phyloP scores from a whole-genome alignment of 2,329 filamentous ascomycete species.

The Diaporthe citrichinensis region DNA sequence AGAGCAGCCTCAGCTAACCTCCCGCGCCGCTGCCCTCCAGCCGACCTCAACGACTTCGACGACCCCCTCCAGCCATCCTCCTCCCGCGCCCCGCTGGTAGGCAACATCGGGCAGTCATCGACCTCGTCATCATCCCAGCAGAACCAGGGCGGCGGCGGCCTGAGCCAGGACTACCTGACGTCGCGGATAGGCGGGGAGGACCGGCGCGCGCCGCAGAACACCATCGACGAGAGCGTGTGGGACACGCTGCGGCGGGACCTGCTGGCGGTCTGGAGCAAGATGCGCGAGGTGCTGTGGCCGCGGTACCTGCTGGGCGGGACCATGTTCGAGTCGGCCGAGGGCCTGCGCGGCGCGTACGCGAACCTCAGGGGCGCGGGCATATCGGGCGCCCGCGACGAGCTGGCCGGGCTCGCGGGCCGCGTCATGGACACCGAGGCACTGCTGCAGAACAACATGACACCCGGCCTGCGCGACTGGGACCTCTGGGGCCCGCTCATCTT shows the following conservation, averaged over 20 bases:
- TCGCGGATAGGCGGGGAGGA: conserved; percentile 94
- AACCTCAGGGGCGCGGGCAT: conserved; percentile 72
- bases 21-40: conserved; percentile 55
- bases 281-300: conserved; percentile 96
- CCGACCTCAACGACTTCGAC: conserved; percentile 92
- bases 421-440: conserved; percentile 75
- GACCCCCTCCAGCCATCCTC: conserved; percentile 81
- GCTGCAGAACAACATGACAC: conserved; percentile 82
- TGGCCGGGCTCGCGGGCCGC: conserved; percentile 72
- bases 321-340: conserved; percentile 70
- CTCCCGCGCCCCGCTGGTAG: conserved; percentile 84
- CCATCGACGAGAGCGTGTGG: conserved; percentile 98
- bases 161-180: conserved; percentile 87
- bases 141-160: conserved; percentile 51
- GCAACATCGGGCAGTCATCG: conserved; percentile 80
- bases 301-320: conserved; percentile 87
- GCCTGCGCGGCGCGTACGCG: conserved; percentile 73
- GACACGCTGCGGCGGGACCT: conserved; percentile 95
- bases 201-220: conserved; percentile 88
- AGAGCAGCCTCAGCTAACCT: background rate
- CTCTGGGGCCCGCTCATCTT: conserved; percentile 98
- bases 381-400: conserved; percentile 72
- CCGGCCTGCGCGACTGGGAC: conserved; percentile 96
- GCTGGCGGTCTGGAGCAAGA: conserved; percentile 95
- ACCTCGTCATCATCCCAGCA: conserved; percentile 66